These are phyloP conservation scores for Aspergillus leporis DNA, from an alignment of 495 filamentous ascomycete genomes.

Conservation along the genomic window DNA sequence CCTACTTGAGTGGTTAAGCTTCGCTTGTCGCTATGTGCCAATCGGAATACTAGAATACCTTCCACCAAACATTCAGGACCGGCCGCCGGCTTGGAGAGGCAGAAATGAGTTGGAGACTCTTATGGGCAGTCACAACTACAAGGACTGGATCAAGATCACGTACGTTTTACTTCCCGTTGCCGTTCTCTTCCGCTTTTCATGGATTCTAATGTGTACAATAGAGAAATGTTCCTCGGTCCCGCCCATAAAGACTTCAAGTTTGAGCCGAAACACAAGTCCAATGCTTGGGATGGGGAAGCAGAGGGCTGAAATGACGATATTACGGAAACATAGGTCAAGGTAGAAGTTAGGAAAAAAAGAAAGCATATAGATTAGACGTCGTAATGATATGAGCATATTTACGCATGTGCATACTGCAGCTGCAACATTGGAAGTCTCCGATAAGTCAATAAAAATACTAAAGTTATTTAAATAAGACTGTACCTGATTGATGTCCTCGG, in stretches of 20 bases:
- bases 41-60: constrained; percentile 84
- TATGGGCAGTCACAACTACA: constrained; percentile 83
- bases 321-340: constrained; percentile 15
- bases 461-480: too few relatives aligned
- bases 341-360: constrained; percentile 6
- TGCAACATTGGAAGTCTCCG: too few relatives aligned
- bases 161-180: constrained; percentile 49
- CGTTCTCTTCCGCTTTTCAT: background rate
- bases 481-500: too few relatives aligned
- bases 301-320: constrained; percentile 49
- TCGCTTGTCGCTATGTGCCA: constrained; percentile 86
- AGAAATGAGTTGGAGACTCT: constrained; percentile 90
- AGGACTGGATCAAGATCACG: constrained; percentile 99
- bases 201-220: constrained; percentile 33
- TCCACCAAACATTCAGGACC: constrained; percentile 82
- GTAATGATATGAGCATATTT: background rate
- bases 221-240: constrained; percentile 96
- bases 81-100: constrained; percentile 79
- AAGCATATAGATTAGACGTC: constrained; percentile 5
- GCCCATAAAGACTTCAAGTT: constrained; percentile 89
- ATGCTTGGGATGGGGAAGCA: constrained; percentile 66
- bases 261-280: constrained; percentile 97
- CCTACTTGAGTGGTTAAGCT: constrained; percentile 92
- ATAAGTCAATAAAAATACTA: too few relatives aligned
- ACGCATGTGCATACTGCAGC: background rate